Base-by-base conservation (phyloP, 345 rosid species). In the Citrus glauca region DNA sequence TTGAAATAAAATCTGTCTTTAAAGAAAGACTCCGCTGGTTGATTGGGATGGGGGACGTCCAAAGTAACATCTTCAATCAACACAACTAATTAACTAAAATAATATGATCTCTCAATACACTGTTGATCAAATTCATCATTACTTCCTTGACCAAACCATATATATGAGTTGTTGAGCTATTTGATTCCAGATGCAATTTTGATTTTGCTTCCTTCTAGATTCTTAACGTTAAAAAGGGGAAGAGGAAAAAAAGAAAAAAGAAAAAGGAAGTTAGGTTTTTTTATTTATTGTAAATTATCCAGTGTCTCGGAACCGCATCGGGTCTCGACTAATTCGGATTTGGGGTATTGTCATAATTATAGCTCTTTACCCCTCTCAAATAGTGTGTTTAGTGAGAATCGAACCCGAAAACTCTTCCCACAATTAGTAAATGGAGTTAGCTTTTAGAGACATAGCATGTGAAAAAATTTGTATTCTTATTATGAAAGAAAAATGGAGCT, bases 1-100 rank as follows among this genome's bases (percentile, higher is more conserved):
- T 77, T 79, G 78, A 48, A 73, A 48, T 78, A n/a, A n/a, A 73
- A 75, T 50, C 30, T 33, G 64, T 30, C 79, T 66, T 50, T 35
- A 37, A 75, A 72, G 70, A 45, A 75, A 72, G 70, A 35, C 64
- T 45, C n/a, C 22, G 53, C 69, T 74, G 40, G 22, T 37, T n/a
- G 48, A 11, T 42, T 10, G 48, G 14, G 62, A 32, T 55, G 80
- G 72, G 59, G 59, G 70, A 30, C 79, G 71, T 70, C 33, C 27
- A 28, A 16, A 40, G 70, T 20, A 17, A 68, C 37, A 69, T 3
- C 66, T n/a, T 57, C 61, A 63, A 40, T 62, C 28, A 67, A 9
- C 57, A 17, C 45, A 35, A 35, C n/a, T 19, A 32, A 65, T 6
- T 5, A 45, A 13, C 50, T 63, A 14, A 28, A 30, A 63, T 2